Conservation (phyloP, 2,329 filamentous ascomycete species). For the Neonectria magnoliae region DNA sequence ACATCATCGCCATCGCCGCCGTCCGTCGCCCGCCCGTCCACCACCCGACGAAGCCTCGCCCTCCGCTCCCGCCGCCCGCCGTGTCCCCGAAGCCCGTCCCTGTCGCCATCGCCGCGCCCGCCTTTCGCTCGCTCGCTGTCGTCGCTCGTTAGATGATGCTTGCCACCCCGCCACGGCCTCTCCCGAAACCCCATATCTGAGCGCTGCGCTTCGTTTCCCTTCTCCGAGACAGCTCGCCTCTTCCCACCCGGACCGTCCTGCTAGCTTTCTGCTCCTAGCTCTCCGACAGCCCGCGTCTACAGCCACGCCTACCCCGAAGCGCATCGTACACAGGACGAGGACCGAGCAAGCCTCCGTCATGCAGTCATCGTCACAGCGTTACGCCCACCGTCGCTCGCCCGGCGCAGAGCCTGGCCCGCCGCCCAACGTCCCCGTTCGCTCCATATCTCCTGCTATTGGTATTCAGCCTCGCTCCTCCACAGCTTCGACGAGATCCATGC, state of each 20-base stretch:
- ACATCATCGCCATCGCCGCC: conserved; percentile 16
- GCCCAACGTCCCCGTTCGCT: conserved; percentile 63
- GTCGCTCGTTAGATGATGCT: conserved; percentile 41
- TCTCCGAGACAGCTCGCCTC: conserved; percentile 23
- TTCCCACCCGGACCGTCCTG: conserved; percentile 10
- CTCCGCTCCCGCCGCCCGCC: not conserved
- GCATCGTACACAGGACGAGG: conserved; percentile 11
- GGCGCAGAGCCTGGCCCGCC: conserved; percentile 68
- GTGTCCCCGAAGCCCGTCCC: conserved; percentile 10
- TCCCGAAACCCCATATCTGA: conserved; percentile 37
- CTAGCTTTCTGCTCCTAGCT: conserved; percentile 12
- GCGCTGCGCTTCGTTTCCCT: conserved; percentile 28
- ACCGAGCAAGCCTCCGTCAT: conserved; percentile 24
- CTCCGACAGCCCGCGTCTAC: not conserved
- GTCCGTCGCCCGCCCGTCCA: conserved; percentile 9
- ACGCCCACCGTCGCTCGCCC: conserved; percentile 70
- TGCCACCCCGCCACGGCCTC: conserved; percentile 40
- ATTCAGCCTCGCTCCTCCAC: conserved; percentile 72
- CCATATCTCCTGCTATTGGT: conserved; percentile 70
- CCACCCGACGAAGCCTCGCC: conserved; percentile 18
- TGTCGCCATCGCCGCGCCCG: conserved; percentile 20
- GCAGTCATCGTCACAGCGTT: conserved; percentile 58
- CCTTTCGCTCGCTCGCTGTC: conserved; percentile 19
- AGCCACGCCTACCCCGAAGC: conserved; percentile 13
- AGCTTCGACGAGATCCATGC: conserved; percentile 72